Base-by-base conservation (phyloP, 73 alveolate genomes). In the Effrenium voratum region DNA sequence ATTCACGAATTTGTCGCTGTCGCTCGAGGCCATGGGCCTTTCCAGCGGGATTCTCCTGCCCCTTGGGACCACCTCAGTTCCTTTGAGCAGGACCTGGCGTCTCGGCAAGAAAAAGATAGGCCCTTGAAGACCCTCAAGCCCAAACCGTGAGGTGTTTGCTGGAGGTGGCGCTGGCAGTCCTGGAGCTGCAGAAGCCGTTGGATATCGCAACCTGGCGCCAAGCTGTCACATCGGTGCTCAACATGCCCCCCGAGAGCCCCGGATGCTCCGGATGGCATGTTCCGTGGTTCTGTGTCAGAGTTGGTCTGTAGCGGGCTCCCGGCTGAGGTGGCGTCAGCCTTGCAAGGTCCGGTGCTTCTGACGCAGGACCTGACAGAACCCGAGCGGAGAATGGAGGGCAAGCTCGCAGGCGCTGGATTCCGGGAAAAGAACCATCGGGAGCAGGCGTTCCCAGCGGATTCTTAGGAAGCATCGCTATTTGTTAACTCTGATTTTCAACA, bases 51-150 rank as follows among this genome's bases (percentile, higher is more conserved):
- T 88, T 63, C 75, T 88, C 28, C 95, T 88, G 49, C 85, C 85
- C 36, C 73, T 88, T 84, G 95, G 95, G 40, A 75, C 68, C 8
- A 63, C 85, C 0, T 88, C 95, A 24, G 94, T 85, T 6, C 95
- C 85, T 32, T 47, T 88, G 73, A 88, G 52, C 68, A n/a, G 95
- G 59, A 88, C 95, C 30, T 88, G 95, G 95, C n/a, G 72, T 49
- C 95, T 88, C 6, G 38, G n/a, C 44, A 10, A 36, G 63, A 52
- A 19, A 30, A 30, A 6, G 77, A 63, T 34, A 63, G n/a, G 8
- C 38, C 26, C 41, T 76, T 76, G 87, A 10, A 76, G 6, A 26
- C 22, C 15, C 41, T 46, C 60, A 30, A 22, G 36, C 16, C 28
- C 40, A 12, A 10, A 28, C 8, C 32, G 15, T 2, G 34, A 88